Evolutionary conservation across 2,329 filamentous ascomycete species (phyloP).

Genomic region (Thermomyces lanuginosus): DNA sequence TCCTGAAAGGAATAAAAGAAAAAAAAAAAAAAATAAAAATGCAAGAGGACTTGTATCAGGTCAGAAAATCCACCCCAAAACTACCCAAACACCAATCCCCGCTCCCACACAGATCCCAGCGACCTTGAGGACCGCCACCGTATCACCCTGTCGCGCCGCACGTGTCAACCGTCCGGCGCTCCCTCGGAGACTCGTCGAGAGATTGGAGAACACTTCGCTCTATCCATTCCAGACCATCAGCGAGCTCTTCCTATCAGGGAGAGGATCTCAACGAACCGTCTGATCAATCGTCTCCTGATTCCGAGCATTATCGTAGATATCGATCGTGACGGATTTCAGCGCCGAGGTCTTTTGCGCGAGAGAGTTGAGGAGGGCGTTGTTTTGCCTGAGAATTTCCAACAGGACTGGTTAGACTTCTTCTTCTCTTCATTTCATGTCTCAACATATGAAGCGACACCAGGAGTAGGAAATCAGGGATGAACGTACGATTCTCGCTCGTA

Average conservation of each 20-base stretch:
- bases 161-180: conserved; percentile 66
- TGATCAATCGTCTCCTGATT: conserved; percentile 77
- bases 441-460: neutral
- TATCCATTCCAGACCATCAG: conserved; percentile 20
- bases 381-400: conserved; percentile 43
- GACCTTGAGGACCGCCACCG: conserved; percentile 77
- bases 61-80: conserved; percentile 45
- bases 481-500: conserved; percentile 57
- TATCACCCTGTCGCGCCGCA: conserved; percentile 85
- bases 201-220: conserved; percentile 81
- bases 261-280: conserved; percentile 42
- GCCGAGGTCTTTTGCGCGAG: conserved; percentile 82
- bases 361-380: conserved; percentile 85
- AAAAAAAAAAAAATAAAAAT: neutral
- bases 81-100: conserved; percentile 62
- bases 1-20: neutral
- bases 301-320: conserved; percentile 93
- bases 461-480: conserved; percentile 2
- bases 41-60: neutral
- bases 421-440: no score
- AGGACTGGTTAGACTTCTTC: no score
- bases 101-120: conserved; percentile 61
- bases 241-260: neutral
- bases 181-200: conserved; percentile 67
- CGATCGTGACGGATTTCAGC: conserved; percentile 80